Base-by-base conservation (phyloP, 208 protist genomes). In the Trypanosoma platydactyli region DNA sequence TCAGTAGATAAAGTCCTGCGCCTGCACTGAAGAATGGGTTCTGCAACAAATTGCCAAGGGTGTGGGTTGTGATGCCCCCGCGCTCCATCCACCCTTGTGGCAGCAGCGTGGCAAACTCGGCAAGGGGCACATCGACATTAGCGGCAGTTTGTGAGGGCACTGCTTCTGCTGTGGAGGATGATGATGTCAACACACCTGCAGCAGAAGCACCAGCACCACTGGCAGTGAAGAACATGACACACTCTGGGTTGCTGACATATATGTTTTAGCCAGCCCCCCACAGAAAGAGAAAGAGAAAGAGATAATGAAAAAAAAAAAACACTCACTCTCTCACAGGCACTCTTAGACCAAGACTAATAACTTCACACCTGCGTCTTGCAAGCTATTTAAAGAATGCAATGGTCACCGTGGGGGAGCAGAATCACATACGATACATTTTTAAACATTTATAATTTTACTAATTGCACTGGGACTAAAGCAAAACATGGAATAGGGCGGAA, bases 11-110 rank as follows among this genome's bases (percentile, higher is more conserved):
- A 29, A 96, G 74, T 22, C 91, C 91, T 12, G 87, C 82, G 51
- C 91, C 91, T 15, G 88, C 91, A 66, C 83, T 88, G 77, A 96
- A 96, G 71, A 89, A 94, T 12, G 88, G 91, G 51, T 96, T 96
- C 64, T 73, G 79, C 62, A 89, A 64, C 45, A 93, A 46, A 22
- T 69, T 73, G 1, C 74, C 64, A 3, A 75, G 42, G 0, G 79
- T 83, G 27, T 77, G 74, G 7, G 71, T 67, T 50, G 89, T 24
- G 41, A 76, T 42, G 22, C 81, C 80, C 48, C 75, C 79, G 13
- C 75, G 68, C 41, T 77, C 62, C 20, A 78, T 77, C 86, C 86
- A 92, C 13, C 74, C 72, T 15, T 67, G 71, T 3, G 86, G 86
- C 13, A 92, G 64, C 15, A 92, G 76, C 5, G 82, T 64, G 7